Evolutionary conservation across 257 asterid genomes (phyloP), one percentile per base, ranked within the genome.

Genomic region (Pogostemon cablin): DNA sequence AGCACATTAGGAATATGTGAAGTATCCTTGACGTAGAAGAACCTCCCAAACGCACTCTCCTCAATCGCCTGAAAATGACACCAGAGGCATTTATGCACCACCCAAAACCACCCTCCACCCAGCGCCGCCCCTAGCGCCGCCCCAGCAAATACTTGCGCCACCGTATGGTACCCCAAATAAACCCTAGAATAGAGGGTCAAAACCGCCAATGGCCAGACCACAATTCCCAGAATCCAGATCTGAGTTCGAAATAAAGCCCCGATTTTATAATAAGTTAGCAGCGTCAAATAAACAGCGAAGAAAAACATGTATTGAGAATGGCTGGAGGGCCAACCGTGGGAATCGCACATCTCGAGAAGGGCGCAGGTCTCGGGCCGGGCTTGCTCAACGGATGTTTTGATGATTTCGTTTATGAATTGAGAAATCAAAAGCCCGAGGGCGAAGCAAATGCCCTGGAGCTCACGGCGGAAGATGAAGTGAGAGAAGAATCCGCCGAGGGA

Each of bases 241-340:
- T 93, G 98, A 4, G 75, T 82, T 67, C 98, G 80, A 20, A 75
- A 74, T 66, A 90, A 11, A 62, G 77, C 66, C 57, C 96, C 98
- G 3, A 88, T 73, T 40, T 74, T 79, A 50, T 77, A 71, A 34
- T 84, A 58, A 0, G 95, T 85, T 74, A 93, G 41, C 1, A 93
- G 81, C 20, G 97, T 85, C 40, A 85, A 64, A 72, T 90, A 93
- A 11, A 85, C 78, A 0, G 97, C 89, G 80, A 93, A 90, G 58
- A 93, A 93, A 78, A 87, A 82, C 96, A 87, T 89, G 81, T 90
- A 93, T 71, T 93, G 98, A 3, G 96, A 84, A 52, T 93, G 97
- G 78, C 98, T 90, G 34, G 98, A 93, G 35, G 98, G 98, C 98
- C 98, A 93, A 35, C 98, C 97, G 78, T 89, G 96, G 0, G 98